phyloP scores from a whole-genome alignment of 2,329 filamentous ascomycete genomes.

The Aspergillus candidus region DNA sequence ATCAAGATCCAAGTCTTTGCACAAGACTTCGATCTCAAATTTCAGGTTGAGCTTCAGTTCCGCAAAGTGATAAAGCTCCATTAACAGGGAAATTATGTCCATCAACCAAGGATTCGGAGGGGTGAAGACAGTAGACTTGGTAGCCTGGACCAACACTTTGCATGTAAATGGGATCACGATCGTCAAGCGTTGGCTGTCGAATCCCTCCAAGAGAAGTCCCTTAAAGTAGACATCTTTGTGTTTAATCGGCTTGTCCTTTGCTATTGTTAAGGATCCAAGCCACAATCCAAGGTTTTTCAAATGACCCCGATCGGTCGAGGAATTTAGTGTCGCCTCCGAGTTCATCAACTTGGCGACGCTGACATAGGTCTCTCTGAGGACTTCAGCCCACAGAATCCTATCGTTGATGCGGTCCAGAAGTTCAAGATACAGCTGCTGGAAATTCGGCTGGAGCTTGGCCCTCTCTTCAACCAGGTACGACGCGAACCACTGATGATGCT shows the following conservation, averaged over 20 bases:
- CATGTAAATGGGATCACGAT: slow-evolving; percentile 96
- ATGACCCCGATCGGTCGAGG: slow-evolving; percentile 75
- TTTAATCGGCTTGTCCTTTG: slow-evolving; percentile 89
- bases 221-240: slow-evolving; percentile 97
- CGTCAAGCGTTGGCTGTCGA: slow-evolving; percentile 83
- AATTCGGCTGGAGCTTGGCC: slow-evolving; percentile 95
- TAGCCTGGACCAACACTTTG: slow-evolving; percentile 84
- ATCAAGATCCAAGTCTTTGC: slow-evolving; percentile 85
- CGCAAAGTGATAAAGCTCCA: slow-evolving; percentile 88
- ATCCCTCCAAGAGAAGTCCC: slow-evolving; percentile 86
- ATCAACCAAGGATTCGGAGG: slow-evolving; percentile 97
- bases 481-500: slow-evolving; percentile 94
- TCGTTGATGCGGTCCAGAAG: slow-evolving; percentile 78
- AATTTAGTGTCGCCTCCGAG: slow-evolving; percentile 78
- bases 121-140: slow-evolving; percentile 78
- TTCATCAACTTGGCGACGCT: slow-evolving; percentile 84
- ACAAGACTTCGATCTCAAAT: slow-evolving; percentile 97
- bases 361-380: slow-evolving; percentile 87
- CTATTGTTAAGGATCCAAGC: slow-evolving; percentile 88
- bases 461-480: slow-evolving; percentile 91
- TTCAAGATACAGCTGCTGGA: slow-evolving; percentile 86
- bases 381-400: slow-evolving; percentile 72
- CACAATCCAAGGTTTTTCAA: slow-evolving; percentile 90
- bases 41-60: slow-evolving; percentile 95
- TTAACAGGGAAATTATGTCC: slow-evolving; percentile 85